phyloP scores from a whole-genome alignment of 2,329 filamentous ascomycete species.

The Colletotrichum godetiae region DNA sequence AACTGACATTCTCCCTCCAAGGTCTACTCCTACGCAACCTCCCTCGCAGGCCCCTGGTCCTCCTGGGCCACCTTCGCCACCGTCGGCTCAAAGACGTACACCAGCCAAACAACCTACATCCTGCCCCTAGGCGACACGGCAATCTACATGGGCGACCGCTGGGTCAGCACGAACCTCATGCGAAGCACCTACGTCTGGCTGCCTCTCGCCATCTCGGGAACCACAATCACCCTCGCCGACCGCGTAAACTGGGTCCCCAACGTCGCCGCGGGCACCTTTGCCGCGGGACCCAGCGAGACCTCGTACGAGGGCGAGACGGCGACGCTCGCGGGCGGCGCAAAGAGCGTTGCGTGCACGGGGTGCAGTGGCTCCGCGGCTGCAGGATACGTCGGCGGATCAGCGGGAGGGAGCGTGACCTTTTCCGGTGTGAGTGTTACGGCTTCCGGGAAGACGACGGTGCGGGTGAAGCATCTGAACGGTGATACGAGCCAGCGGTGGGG shows the following conservation, averaged over 20 bases:
- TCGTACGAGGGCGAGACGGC: conserved; percentile 64
- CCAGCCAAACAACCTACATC: conserved; percentile 71
- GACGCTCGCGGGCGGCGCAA: conserved; percentile 58
- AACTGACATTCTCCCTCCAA: conserved; percentile 23
- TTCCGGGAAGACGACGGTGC: conserved; percentile 60
- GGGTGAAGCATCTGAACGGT: conserved; percentile 67
- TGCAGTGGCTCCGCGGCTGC: conserved; percentile 63
- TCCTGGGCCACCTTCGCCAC: conserved; percentile 69
- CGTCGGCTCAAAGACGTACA: conserved; percentile 66
- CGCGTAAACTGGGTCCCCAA: conserved; percentile 66
- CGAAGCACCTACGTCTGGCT: conserved; percentile 74
- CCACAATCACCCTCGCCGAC: conserved; percentile 61
- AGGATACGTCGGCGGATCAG: conserved; percentile 66
- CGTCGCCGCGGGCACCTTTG: conserved; percentile 54
- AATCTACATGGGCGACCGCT: conserved; percentile 77
- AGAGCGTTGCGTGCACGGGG: conserved; percentile 56
- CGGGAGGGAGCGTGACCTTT: conserved; percentile 60
- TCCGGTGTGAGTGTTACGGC: conserved; percentile 53
- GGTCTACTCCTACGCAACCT: conserved; percentile 68
- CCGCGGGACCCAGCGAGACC: conserved; percentile 57
- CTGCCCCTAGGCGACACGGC: conserved; percentile 56
- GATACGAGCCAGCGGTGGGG: conserved; percentile 64
- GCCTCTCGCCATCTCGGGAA: conserved; percentile 65
- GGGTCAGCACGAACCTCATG: conserved; percentile 69
- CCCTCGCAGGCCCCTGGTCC: conserved; percentile 70